Evolutionary conservation across 495 filamentous ascomycete species (phyloP).

Genomic region (Penicillium cinerascens): DNA sequence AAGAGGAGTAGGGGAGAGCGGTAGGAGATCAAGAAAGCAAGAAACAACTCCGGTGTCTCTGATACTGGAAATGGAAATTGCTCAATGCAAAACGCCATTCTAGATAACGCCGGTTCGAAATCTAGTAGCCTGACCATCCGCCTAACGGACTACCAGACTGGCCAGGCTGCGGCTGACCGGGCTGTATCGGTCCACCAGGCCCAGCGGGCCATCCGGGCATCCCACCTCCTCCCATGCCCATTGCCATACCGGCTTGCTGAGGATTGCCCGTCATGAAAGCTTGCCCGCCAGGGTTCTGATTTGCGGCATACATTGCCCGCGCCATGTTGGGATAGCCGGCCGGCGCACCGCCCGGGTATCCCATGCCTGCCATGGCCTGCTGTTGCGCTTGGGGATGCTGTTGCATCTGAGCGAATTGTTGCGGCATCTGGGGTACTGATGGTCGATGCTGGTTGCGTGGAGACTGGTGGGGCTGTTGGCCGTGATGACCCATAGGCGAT

Average conservation of each 20-base stretch:
- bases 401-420: conserved; percentile 46
- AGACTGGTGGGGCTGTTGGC: conserved; percentile 46
- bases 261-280: conserved; percentile 39
- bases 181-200: conserved; percentile 38
- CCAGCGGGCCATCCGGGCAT: conserved; percentile 42
- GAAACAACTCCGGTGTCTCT: conserved; percentile 12
- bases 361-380: conserved; percentile 50
- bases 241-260: conserved; percentile 39
- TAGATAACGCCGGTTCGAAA: conserved; percentile 27
- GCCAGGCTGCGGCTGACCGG: conserved; percentile 42
- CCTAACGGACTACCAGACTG: conserved; percentile 43
- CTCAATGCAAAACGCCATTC: conserved; percentile 24
- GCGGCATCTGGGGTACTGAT: conserved; percentile 39
- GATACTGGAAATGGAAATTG: conserved; percentile 6
- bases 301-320: conserved; percentile 41
- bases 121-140: conserved; percentile 45
- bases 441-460: conserved; percentile 46
- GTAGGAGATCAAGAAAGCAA: conserved; percentile 14
- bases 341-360: conserved; percentile 34
- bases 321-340: conserved; percentile 38
- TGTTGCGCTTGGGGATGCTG: conserved; percentile 57
- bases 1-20: conserved; percentile 11
- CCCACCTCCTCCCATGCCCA: conserved; percentile 38
- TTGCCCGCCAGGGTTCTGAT: conserved; percentile 38
- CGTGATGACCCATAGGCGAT: conserved; percentile 38